These are phyloP conservation scores for Pythium aquatile DNA, from an alignment of 352 stramenopile genomes.

Conservation along the genomic window DNA sequence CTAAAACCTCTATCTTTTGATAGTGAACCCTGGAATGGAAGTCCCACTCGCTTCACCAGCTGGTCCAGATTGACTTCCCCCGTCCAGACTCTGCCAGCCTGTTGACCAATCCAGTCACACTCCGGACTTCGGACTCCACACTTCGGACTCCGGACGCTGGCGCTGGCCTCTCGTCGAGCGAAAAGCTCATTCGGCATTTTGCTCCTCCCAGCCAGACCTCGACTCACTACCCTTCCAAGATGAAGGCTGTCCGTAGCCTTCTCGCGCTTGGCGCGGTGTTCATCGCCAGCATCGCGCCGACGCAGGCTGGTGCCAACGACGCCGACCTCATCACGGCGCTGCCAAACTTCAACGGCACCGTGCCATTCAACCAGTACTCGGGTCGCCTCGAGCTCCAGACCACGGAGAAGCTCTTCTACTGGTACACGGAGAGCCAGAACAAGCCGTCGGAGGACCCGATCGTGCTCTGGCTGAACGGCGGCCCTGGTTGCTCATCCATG, in stretches of 20 bases:
- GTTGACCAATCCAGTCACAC: neutral
- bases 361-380: slow-evolving; percentile 72
- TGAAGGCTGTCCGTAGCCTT: slow-evolving; percentile 45
- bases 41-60: neutral
- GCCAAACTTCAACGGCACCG: slow-evolving; percentile 38
- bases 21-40: neutral
- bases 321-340: slow-evolving; percentile 52
- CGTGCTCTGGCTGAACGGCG: slow-evolving; percentile 82
- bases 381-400: slow-evolving; percentile 51
- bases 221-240: neutral
- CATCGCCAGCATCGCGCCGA: slow-evolving; percentile 17
- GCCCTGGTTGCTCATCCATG: slow-evolving; percentile 73
- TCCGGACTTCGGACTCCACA: neutral
- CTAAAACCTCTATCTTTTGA: slow-evolving; percentile 3
- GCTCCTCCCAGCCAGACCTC: neutral
- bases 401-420: slow-evolving; percentile 78
- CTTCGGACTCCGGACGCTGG: neutral
- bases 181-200: slow-evolving; percentile 17
- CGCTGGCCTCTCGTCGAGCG: neutral
- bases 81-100: neutral
- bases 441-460: slow-evolving; percentile 59
- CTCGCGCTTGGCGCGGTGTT: slow-evolving; percentile 26
- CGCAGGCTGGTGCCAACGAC: slow-evolving; percentile 30
- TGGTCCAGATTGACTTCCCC: neutral
- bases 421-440: slow-evolving; percentile 71